A percentile compares a stretch with the other conserved stretches of the same genome.
Evolutionary conservation across 768 basidiomycete species (phyloP).

Genomic region (Boletus sp.): DNA sequence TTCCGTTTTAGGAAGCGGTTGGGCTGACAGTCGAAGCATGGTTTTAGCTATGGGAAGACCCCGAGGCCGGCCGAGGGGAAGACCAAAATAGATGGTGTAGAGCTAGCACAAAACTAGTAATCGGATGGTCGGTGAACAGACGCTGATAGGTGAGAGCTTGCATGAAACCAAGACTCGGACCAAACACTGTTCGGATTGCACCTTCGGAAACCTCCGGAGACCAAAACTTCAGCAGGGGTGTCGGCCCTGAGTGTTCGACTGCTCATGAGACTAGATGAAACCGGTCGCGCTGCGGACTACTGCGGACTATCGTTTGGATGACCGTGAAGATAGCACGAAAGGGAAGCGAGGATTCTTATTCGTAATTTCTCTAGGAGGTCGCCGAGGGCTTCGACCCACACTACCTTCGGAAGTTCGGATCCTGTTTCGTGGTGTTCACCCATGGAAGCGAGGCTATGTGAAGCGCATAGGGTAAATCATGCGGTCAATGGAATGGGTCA

Average conservation of each 20-base stretch:
- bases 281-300: background rate
- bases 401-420: constrained; percentile 17
- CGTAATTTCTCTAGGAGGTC: constrained; percentile 5
- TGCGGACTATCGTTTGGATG: background rate
- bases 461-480: constrained; percentile 14
- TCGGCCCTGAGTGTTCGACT: background rate
- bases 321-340: constrained; percentile 6
- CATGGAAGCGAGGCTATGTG: constrained; percentile 20
- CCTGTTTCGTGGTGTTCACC: constrained; percentile 20
- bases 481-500: constrained; percentile 4
- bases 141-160: constrained; percentile 9
- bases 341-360: background rate
- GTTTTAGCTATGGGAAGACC: background rate
- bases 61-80: background rate
- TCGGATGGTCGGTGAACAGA: constrained; percentile 9
- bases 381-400: constrained; percentile 19
- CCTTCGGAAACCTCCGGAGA: background rate
- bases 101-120: background rate
- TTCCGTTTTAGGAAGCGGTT: background rate
- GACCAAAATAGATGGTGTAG: background rate
- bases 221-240: background rate
- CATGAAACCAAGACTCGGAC: constrained; percentile 10
- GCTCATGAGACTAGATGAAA: constrained; percentile 11
- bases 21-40: background rate
- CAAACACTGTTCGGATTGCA: background rate